Evolutionary conservation across 768 basidiomycete species (phyloP).

Genomic region (Harrya chromipes): DNA sequence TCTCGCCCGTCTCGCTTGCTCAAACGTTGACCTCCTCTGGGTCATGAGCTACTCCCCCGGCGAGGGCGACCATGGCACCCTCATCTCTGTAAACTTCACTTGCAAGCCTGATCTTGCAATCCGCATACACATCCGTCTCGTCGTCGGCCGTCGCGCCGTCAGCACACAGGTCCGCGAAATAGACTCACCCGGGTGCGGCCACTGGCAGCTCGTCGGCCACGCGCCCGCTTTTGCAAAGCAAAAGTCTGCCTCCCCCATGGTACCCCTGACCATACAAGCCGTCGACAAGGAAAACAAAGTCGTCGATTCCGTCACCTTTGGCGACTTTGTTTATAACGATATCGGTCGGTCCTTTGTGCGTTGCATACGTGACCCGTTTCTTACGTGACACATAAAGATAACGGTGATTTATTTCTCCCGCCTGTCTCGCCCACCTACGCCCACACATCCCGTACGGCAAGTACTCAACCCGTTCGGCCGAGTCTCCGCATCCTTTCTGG

Average conservation of each 20-base stretch:
- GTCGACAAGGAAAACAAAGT: conserved; percentile 50
- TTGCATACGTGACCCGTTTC: not conserved
- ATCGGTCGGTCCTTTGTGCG: conserved; percentile 32
- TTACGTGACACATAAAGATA: conserved; percentile 8
- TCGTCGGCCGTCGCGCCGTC: conserved; percentile 67
- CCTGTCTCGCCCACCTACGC: conserved; percentile 1
- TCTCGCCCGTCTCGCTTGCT: conserved; percentile 37
- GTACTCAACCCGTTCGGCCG: conserved; percentile 14
- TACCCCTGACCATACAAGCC: conserved; percentile 60
- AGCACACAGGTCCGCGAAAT: conserved; percentile 62
- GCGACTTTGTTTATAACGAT: conserved; percentile 65
- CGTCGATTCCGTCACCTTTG: conserved; percentile 66
- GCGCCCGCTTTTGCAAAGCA: conserved; percentile 53
- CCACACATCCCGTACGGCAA: not conserved
- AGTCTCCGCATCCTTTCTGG: conserved; percentile 30
- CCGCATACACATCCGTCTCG: conserved; percentile 63
- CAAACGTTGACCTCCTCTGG: conserved; percentile 53
- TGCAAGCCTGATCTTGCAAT: conserved; percentile 22
- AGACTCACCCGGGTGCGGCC: conserved; percentile 42
- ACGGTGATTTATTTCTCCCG: not conserved
- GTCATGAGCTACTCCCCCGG: conserved; percentile 63
- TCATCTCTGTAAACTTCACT: conserved; percentile 57
- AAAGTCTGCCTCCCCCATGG: conserved; percentile 37
- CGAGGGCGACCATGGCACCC: conserved; percentile 61
- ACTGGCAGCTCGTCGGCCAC: conserved; percentile 65